Base-by-base conservation (phyloP, 1,139 yeast genomes). In the Zhuliangozyma blackwelliae region DNA sequence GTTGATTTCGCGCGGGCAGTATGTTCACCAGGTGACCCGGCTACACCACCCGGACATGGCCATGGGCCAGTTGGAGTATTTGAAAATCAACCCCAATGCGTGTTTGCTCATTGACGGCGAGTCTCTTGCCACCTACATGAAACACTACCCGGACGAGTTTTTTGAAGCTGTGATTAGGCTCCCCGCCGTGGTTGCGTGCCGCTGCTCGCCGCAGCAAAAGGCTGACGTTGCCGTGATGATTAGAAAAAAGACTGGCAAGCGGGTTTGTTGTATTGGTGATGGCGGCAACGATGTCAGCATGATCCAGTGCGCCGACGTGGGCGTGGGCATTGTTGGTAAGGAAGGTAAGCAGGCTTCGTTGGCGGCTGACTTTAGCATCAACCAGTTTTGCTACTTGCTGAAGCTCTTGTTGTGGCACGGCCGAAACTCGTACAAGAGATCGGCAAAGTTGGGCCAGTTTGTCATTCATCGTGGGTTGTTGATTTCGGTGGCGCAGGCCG, bases 231-330 rank as follows among this genome's bases (percentile, higher is more conserved):
- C 98, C 0, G 54, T 76, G 19, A 66, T 82, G 46, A 94, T 94
- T 46, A 76, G 90, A 48, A 77, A 77, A 41, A 64, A 77, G 27
- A 92, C 98, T 0, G 86, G 88, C 6, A 88, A 87, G 54, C 68
- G 98, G 37, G 97, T 90, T 3, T 90, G 97, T 50, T 92, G 98
- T 57, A 94, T 94, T 50, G 99, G 99, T 36, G 99, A 94, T 61
- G 99, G 99, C 48, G 99, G 99, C 50, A 94, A 94, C 54, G 99
- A 94, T 61, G 99, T 94, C 28, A 86, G 95, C 51, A 94, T 94
- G 99, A 94, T 94, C 49, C 98, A 92, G 62, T 86, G 95, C 50
- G 98, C 99, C 0, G 96, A 94, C 64, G 96, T 94, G 9, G 99
- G 99, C 40, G 96, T 94, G 29, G 99, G 99, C 38, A 92, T 94